A percentile compares a stretch with the other conserved stretches of the same genome.
Conservation (phyloP, 495 filamentous ascomycete genomes). For the Penicillium antarcticum region DNA sequence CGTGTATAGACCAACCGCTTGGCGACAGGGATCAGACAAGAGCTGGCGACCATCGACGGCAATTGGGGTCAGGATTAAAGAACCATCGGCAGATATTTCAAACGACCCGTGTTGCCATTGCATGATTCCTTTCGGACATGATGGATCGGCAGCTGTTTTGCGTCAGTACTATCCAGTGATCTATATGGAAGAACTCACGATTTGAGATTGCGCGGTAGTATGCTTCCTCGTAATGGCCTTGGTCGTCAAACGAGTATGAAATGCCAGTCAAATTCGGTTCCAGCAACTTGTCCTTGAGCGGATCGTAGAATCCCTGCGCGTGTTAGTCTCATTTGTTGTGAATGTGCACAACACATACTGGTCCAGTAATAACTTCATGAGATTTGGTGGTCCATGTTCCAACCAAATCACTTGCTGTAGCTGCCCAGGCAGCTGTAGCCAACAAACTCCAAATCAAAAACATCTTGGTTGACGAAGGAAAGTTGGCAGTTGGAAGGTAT, state of each 20-base stretch:
- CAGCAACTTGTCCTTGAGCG: slow-evolving; percentile 61
- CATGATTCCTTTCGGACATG: slow-evolving; percentile 66
- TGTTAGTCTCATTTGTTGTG: slow-evolving; percentile 1
- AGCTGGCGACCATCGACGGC: slow-evolving; percentile 70
- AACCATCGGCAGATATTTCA: slow-evolving; percentile 51
- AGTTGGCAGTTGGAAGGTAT: slow-evolving; percentile 12
- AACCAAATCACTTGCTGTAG: slow-evolving; percentile 47
- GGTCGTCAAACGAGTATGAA: slow-evolving; percentile 73
- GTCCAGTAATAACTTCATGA: slow-evolving; percentile 66
- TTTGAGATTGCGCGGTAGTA: slow-evolving; percentile 72
- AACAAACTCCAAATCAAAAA: slow-evolving; percentile 25
- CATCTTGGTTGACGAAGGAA: slow-evolving; percentile 12
- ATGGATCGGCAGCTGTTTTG: slow-evolving; percentile 53
- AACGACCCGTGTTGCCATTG: slow-evolving; percentile 78
- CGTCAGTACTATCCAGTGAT: neutral
- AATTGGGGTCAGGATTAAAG: slow-evolving; percentile 60
- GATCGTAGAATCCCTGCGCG: slow-evolving; percentile 68
- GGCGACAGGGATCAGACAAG: slow-evolving; percentile 62
- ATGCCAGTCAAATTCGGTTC: slow-evolving; percentile 73
- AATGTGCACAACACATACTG: slow-evolving; percentile 45
- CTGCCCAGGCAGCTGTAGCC: slow-evolving; percentile 27
- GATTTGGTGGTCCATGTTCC: slow-evolving; percentile 82
- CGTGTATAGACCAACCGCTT: slow-evolving; percentile 53
- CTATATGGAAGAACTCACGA: slow-evolving; percentile 49
- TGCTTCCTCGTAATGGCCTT: slow-evolving; percentile 72